These are phyloP conservation scores for Saraca asoca DNA, from an alignment of 331 rosid species.

Conservation along the genomic window DNA sequence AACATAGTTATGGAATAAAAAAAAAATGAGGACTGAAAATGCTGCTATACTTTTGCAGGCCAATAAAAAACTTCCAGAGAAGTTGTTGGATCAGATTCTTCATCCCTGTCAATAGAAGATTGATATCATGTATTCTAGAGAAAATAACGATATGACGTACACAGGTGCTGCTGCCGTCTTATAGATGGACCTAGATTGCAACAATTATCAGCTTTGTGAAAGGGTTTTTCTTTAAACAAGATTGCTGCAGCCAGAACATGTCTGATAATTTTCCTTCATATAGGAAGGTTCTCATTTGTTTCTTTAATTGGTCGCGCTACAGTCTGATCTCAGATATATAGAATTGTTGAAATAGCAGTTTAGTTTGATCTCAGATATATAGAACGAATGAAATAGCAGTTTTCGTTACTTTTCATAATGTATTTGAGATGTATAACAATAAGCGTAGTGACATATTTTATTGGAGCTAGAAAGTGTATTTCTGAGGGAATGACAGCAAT, in stretches of 20 bases:
- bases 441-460: background rate
- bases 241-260: slow-evolving; percentile 18
- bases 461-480: background rate
- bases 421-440: background rate
- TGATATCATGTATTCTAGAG: slow-evolving; percentile 20
- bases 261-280: slow-evolving; percentile 7
- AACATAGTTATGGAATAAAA: background rate
- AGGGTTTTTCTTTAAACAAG: slow-evolving; percentile 7
- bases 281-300: slow-evolving; percentile 14
- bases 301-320: no score
- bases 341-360: slow-evolving; percentile 22
- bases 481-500: slow-evolving; percentile 3
- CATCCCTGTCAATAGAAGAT: slow-evolving; percentile 32
- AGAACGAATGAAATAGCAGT: slow-evolving; percentile 29
- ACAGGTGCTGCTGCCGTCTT: slow-evolving; percentile 14
- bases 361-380: slow-evolving; percentile 28
- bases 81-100: slow-evolving; percentile 66
- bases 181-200: slow-evolving; percentile 26
- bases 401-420: background rate
- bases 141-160: slow-evolving; percentile 27
- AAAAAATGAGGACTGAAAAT: no score
- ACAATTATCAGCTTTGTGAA: slow-evolving; percentile 14
- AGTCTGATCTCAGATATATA: slow-evolving; percentile 26
- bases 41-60: slow-evolving; percentile 55
- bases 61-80: slow-evolving; percentile 78